Conservation (phyloP, 345 rosid species). For the Populus tremula region DNA sequence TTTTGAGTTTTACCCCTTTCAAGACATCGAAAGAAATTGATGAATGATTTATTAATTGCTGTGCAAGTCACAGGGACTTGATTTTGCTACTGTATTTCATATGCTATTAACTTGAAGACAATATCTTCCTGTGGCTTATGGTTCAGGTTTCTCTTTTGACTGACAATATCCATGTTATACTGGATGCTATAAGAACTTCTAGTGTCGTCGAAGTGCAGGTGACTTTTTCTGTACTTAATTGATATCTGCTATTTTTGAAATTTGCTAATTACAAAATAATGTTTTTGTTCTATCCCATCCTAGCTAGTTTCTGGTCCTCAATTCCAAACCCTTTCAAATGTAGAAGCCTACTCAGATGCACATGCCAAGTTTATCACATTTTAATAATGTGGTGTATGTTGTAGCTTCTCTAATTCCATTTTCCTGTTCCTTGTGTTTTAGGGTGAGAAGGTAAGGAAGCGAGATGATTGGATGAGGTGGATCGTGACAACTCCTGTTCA, state of each 20-base stretch:
- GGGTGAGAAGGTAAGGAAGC: slow-evolving; percentile 77
- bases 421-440: slow-evolving; percentile 17
- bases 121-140: background rate
- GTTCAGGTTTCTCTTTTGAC: slow-evolving; percentile 67
- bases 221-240: slow-evolving; percentile 8
- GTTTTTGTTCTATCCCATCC: background rate
- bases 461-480: slow-evolving; percentile 65
- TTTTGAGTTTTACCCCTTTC: background rate
- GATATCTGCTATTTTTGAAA: background rate
- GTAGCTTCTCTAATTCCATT: background rate
- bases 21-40: background rate
- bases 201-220: slow-evolving; percentile 78
- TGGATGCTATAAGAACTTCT: slow-evolving; percentile 69
- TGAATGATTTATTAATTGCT: background rate
- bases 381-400: background rate
- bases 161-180: slow-evolving; percentile 53
- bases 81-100: background rate
- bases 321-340: background rate
- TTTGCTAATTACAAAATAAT: background rate
- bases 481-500: slow-evolving; percentile 43
- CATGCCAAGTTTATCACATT: background rate
- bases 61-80: background rate
- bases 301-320: background rate
- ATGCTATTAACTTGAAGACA: background rate
- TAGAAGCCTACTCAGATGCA: background rate